Percentiles rank a stretch among this genome's conserved stretches.
phyloP scores from a whole-genome alignment of 164 flowering plant species.

The Dillenia turbinata region DNA sequence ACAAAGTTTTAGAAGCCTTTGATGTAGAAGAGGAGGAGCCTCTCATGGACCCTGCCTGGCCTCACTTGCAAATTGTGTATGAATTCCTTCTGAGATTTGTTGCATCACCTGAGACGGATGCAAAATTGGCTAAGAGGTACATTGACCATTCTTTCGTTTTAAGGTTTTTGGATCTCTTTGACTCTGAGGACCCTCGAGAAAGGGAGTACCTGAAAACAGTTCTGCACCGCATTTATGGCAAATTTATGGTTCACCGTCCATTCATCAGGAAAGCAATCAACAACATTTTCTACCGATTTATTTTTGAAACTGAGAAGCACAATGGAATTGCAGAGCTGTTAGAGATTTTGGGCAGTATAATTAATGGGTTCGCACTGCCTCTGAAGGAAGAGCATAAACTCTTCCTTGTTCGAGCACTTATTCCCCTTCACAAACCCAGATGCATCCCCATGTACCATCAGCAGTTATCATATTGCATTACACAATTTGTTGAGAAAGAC shows the following conservation, averaged over 20 bases:
- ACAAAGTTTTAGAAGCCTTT: conserved; percentile 44
- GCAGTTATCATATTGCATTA: conserved; percentile 54
- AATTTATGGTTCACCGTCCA: conserved; percentile 59
- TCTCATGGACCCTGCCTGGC: conserved; percentile 82
- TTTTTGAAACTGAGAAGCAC: conserved; percentile 67
- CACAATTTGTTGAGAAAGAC: conserved; percentile 62
- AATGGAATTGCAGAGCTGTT: conserved; percentile 64
- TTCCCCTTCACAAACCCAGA: conserved; percentile 59
- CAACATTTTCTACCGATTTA: conserved; percentile 59
- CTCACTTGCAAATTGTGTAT: conserved; percentile 81
- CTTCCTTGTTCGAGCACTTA: conserved; percentile 49
- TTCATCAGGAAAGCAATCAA: conserved; percentile 54
- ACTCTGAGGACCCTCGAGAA: conserved; percentile 86
- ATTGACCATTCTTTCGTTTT: conserved; percentile 53
- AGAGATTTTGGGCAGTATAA: conserved; percentile 58
- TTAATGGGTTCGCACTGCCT: conserved; percentile 53
- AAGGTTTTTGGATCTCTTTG: conserved; percentile 63
- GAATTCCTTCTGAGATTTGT: conserved; percentile 72
- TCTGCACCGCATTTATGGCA: conserved; percentile 54
- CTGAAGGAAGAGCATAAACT: conserved; percentile 55
- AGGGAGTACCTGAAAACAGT: conserved; percentile 61
- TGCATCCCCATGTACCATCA: conserved; percentile 55
- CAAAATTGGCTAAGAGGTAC: conserved; percentile 73
- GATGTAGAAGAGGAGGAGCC: conserved; percentile 89
- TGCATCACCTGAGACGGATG: conserved; percentile 77